Conservation (phyloP, 2,329 filamentous ascomycete genomes). For the Allantophomopsis lycopodina region DNA sequence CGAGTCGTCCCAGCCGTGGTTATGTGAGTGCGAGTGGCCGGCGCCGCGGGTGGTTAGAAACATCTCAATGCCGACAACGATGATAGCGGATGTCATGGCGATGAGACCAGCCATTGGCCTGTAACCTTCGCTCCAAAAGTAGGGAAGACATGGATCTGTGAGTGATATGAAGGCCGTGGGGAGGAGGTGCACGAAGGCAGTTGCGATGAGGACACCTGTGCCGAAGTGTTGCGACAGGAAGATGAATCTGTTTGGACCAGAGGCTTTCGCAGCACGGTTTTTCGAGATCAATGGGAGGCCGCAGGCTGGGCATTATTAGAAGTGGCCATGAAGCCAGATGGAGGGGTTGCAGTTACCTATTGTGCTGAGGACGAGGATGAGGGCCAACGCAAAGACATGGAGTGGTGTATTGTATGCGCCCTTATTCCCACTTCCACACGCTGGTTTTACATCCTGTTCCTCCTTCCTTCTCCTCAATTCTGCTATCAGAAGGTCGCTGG, state of each 20-base stretch:
- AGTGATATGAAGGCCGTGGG: conserved; percentile 47
- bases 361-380: conserved; percentile 40
- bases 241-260: conserved; percentile 21
- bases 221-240: conserved; percentile 57
- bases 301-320: conserved; percentile 14
- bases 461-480: conserved; percentile 32
- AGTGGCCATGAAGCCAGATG: neutral
- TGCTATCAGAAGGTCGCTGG: conserved; percentile 25
- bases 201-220: conserved; percentile 76
- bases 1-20: conserved; percentile 15
- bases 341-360: conserved; percentile 20
- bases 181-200: conserved; percentile 63
- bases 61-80: conserved; percentile 79
- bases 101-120: conserved; percentile 68
- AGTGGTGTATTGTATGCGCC: conserved; percentile 38
- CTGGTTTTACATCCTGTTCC: conserved; percentile 25
- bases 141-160: conserved; percentile 54
- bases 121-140: conserved; percentile 70
- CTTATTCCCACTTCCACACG: conserved; percentile 34
- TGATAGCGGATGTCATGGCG: conserved; percentile 68
- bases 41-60: conserved; percentile 65
- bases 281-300: conserved; percentile 19
- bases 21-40: conserved; percentile 44
- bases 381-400: conserved; percentile 41
- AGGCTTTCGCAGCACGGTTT: conserved; percentile 12